These are phyloP conservation scores for Paraphaeosphaeria minitans DNA, from an alignment of 2,329 filamentous ascomycete genomes.

Conservation along the genomic window DNA sequence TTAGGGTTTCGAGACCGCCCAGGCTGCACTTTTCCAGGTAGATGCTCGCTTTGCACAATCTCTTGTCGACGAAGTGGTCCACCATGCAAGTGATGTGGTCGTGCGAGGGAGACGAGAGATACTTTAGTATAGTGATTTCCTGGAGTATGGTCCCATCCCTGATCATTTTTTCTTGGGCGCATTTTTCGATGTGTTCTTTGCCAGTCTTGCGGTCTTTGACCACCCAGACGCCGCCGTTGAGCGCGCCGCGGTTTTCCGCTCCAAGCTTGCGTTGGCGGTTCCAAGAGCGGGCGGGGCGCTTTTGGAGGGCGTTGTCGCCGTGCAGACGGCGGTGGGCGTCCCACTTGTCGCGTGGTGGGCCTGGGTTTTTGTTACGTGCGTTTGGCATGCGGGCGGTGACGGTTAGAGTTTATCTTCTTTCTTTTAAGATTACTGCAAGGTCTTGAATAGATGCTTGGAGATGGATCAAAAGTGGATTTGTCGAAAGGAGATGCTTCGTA, in stretches of 20 bases:
- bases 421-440: no score
- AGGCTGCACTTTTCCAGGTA: conserved; percentile 3
- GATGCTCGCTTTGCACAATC: conserved; percentile 2
- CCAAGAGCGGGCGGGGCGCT: not conserved
- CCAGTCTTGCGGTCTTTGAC: conserved; percentile 7
- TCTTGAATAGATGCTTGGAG: no score
- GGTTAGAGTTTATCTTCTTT: not conserved
- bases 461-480: not conserved
- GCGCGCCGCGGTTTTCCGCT: not conserved
- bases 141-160: not conserved
- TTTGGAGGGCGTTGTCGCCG: conserved; percentile 4
- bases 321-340: not conserved
- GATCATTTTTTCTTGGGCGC: not conserved
- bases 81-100: conserved; percentile 12
- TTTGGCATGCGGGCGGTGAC: not conserved
- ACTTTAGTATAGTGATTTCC: conserved; percentile 8
- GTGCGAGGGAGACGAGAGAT: conserved; percentile 6
- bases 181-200: conserved; percentile 11
- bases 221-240: conserved; percentile 13
- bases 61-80: conserved; percentile 12
- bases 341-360: not conserved
- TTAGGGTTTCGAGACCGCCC: not conserved
- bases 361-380: not conserved
- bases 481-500: not conserved
- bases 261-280: not conserved